Percentiles rank a stretch among this genome's conserved stretches.
phyloP scores from a whole-genome alignment of 331 rosid genomes.

The Acacia pycnantha region DNA sequence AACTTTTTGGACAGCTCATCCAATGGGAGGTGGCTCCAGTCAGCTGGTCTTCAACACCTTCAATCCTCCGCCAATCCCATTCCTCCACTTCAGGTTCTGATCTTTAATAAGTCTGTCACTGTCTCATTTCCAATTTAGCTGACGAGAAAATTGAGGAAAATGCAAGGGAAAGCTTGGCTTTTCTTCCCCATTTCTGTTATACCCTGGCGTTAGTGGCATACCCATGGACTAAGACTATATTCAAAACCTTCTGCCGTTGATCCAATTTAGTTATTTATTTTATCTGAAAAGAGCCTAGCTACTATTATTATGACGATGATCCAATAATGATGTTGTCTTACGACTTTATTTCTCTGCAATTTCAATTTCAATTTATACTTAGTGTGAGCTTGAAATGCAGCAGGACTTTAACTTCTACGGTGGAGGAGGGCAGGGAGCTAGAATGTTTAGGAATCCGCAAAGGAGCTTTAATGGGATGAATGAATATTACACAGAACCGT shows the following conservation, averaged over 20 bases:
- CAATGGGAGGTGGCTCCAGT: constrained; percentile 72
- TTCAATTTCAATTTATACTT: constrained; percentile 26
- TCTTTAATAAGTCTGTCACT: constrained; percentile 4
- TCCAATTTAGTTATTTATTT: background rate
- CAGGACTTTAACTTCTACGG: constrained; percentile 73
- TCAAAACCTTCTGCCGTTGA: background rate
- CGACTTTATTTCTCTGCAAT: constrained; percentile 24
- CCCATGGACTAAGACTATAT: background rate
- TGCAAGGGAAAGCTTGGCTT: background rate
- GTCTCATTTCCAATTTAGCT: background rate
- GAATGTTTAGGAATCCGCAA: constrained; percentile 63
- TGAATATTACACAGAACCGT: constrained; percentile 58
- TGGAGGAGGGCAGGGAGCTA: constrained; percentile 64
- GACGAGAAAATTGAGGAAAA: background rate
- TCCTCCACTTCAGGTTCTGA: constrained; percentile 62
- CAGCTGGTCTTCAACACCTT: constrained; percentile 66
- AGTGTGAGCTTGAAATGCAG: constrained; percentile 33
- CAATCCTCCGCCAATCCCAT: constrained; percentile 52
- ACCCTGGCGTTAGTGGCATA: background rate
- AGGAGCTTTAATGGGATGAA: constrained; percentile 48
- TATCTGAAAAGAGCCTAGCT: background rate
- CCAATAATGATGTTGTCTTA: constrained; percentile 26
- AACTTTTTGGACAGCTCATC: constrained; percentile 65
- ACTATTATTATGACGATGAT: background rate
- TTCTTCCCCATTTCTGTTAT: background rate